A percentile compares a stretch with the other conserved stretches of the same genome.
Conservation (phyloP, 208 protist species). For the Leptomonas pyrrhocoris region DNA sequence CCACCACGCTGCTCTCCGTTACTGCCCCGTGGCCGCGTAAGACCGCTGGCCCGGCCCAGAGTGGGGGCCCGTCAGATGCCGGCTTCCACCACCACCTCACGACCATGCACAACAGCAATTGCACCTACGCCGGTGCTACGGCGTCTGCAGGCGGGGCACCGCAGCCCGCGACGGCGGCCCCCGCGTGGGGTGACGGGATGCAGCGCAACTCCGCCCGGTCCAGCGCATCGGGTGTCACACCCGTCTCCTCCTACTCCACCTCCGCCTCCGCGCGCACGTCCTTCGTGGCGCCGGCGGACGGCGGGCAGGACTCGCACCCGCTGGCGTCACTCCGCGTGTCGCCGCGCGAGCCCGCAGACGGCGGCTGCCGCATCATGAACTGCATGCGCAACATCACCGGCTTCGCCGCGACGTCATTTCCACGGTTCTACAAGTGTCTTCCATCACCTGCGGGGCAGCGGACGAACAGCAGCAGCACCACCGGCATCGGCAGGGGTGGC, state of each 20-base stretch:
- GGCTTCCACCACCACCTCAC: background rate
- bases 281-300: background rate
- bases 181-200: background rate
- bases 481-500: background rate
- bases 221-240: background rate
- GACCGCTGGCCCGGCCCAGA: background rate
- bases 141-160: too few species aligned
- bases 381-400: conserved; percentile 15
- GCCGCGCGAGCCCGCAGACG: background rate
- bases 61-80: background rate
- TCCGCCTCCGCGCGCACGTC: background rate
- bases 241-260: background rate
- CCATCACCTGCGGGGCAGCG: background rate
- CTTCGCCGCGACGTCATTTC: conserved; percentile 15
- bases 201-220: background rate
- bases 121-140: background rate
- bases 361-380: conserved; percentile 12
- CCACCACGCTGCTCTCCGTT: background rate
- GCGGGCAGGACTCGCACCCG: background rate
- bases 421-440: background rate
- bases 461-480: background rate
- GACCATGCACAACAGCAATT: background rate
- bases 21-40: background rate
- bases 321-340: background rate
- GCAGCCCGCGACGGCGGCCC: background rate